Base-by-base conservation (phyloP, 2,329 filamentous ascomycete species). In the Xylariales sp. region DNA sequence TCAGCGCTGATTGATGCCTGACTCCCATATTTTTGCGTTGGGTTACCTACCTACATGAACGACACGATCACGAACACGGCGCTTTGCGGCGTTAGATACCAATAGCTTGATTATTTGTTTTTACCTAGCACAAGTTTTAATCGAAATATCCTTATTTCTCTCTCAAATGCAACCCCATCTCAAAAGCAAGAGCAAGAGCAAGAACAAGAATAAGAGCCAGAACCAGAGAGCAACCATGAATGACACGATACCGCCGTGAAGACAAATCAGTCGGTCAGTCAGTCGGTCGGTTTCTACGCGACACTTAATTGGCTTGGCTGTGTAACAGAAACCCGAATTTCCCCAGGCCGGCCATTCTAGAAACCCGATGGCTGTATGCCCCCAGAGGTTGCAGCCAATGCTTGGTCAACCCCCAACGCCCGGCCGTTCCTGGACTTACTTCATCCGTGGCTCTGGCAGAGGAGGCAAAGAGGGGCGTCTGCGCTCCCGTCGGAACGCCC, bases 41-140 rank as follows among this genome's bases (percentile, higher is more conserved):
- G 43, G 55, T 32, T 52, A 30, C 45, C 60, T 41, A 64, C 45
- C 60, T 41, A 64, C 32, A 49, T 61, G 41, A 28, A 53, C 53
- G 34, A 52, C 56, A 39, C 45, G 61, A 48, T 48, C 49, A 65
- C 30, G 62, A 57, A 34, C 23, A 58, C 14, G 57, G 62, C 52
- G 65, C 14, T 58, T 58, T 34, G 30, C 14, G 61, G 45, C 50
- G 41, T 53, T 61, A 61, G 56, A 68, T 68, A 68, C 65, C 61
- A 68, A 28, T 28, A 5, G 18, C 23, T 60, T 56, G 12, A 48
- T 53, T 60, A 49, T 45, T 23, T 60, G 9, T 57, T 46, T 49
- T 50, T 63, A 39, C n/a, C 14, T 34, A 12, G 52, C 41, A 14
- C 14, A 10, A 45, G 16, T 28, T 48, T 48, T 12, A 64, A 64